Evolutionary conservation across 345 rosid genomes (phyloP).

Genomic region (Populus davidiana): DNA sequence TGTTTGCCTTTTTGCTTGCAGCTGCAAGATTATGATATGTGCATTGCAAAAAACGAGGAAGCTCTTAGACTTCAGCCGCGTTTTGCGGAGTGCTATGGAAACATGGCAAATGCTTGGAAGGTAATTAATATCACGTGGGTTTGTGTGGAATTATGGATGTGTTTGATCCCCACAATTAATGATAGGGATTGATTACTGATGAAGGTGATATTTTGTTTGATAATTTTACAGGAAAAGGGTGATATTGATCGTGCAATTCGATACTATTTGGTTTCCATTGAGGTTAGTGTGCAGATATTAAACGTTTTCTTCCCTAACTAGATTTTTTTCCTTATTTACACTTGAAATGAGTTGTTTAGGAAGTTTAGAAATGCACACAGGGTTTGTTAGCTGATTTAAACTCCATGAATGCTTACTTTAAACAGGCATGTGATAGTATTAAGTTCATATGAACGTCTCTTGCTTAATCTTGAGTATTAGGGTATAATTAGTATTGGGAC

Average conservation of each 20-base stretch:
- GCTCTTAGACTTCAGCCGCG: conserved; percentile 87
- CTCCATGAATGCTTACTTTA: background rate
- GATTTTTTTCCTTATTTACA: background rate
- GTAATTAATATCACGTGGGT: conserved; percentile 28
- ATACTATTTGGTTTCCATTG: conserved; percentile 88
- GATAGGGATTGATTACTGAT: background rate
- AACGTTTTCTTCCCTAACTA: background rate
- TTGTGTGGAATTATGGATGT: background rate
- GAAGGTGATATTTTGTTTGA: background rate
- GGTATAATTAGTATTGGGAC: background rate
- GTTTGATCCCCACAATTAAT: background rate
- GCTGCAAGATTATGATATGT: conserved; percentile 96
- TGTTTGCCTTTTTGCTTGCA: conserved; percentile 17
- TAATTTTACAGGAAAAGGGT: conserved; percentile 77
- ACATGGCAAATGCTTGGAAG: conserved; percentile 99
- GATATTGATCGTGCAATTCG: conserved; percentile 86
- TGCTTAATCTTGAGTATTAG: background rate
- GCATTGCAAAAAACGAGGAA: conserved; percentile 92
- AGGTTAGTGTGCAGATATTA: conserved; percentile 49
- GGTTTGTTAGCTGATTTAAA: background rate
- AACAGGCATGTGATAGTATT: background rate
- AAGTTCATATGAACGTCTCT: background rate
- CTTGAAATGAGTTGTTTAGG: background rate
- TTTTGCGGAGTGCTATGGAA: conserved; percentile 98
- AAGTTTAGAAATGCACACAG: background rate